Evolutionary conservation across 495 filamentous ascomycete species (phyloP), one percentile per base, ranked within the genome.

Genomic region (Bathelium albidoporum): DNA sequence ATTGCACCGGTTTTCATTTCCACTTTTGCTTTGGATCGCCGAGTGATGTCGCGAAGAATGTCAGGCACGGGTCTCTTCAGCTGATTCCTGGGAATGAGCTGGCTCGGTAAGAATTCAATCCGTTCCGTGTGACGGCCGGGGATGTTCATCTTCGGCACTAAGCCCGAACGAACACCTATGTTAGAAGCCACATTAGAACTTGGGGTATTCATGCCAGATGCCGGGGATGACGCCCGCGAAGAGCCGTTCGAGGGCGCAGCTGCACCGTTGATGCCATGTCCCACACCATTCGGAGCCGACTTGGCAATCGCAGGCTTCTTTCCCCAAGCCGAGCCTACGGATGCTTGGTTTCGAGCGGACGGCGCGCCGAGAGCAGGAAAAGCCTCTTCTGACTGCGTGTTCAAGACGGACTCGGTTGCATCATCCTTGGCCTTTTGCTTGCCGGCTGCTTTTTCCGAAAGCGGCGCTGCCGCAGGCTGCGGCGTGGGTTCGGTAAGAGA

Each of bases 331-430:
- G 85, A 84, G 34, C 87, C 78, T 59, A 74, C 73, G 32, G 76
- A 67, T 72, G 83, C 76, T 66, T 85, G 76, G 66, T 79, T 73
- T 66, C 80, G 74, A 24, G 87, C 77, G 75, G 88, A 87, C 34
- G 87, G 79, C 12, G 84, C 83, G 58, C 87, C 94, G 55, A 98
- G 81, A 39, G 90, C 84, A 22, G 94, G 94, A 77, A 98, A 98
- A 44, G 87, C 77, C 74, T 96, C 93, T 70, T 91, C 88, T 2
- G 91, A 96, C 66, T 87, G 80, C 9, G 90, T 88, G 73, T 97
- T 89, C 53, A 96, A 77, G 28, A 76, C 71, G 12, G 79, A 62
- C 66, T 78, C 75, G 20, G 72, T 70, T 32, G 69, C 72, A 18
- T 75, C 58, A 29, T 78, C 72, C 53, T 77, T 71, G 64, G 74